Evolutionary conservation across 192 early-diverging fungal genomes (phyloP), one percentile per base, ranked within the genome.

Genomic region (Backusella tuberculispora): DNA sequence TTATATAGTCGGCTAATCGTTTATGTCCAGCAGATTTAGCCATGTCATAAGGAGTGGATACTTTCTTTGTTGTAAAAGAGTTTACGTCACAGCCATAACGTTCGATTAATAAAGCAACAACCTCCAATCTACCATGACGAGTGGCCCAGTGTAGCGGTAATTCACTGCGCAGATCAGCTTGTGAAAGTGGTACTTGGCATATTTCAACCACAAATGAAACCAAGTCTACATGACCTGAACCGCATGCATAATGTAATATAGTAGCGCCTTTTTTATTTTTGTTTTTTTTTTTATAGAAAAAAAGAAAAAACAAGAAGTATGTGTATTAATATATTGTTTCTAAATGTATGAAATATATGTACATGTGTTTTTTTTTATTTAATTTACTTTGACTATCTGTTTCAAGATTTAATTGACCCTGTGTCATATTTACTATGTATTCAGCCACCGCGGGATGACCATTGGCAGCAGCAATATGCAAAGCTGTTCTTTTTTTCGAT

Each of bases 221-320:
- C 0, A 78, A 17, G 4, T 71, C 71, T 24, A 66, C 65, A 34
- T 83, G 74, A 10, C 77, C 77, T 14, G 75, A 79, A 26, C 56
- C 72, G 13, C 70, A 66, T 21, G 81, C 81, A 71, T 79, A 83
- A 64, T 79, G 77, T n/a, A 83, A 71, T 14, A 71, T 68, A n/a
- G 74, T 76, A 3, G 74, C 74, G 19, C 81, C 81, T 81, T 42
- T 34, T n/a, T n/a, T n/a, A n/a, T n/a, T n/a, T n/a, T n/a, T n/a
- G n/a, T n/a, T n/a, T n/a, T n/a, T n/a, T n/a, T n/a, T 34, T 34
- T 34, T 34, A 34, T 34, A 34, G 29, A 34, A 34, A 34, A 34
- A 34, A 34, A 34, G 29, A 34, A 34, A 67, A 64, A 64, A 64
- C 19, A 73, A 64, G 2, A 21, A 72, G 45, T 26, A 12, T 34